Evolutionary conservation across 2,329 filamentous ascomycete genomes (phyloP).

Genomic region (Cordyceps tenuipes): DNA sequence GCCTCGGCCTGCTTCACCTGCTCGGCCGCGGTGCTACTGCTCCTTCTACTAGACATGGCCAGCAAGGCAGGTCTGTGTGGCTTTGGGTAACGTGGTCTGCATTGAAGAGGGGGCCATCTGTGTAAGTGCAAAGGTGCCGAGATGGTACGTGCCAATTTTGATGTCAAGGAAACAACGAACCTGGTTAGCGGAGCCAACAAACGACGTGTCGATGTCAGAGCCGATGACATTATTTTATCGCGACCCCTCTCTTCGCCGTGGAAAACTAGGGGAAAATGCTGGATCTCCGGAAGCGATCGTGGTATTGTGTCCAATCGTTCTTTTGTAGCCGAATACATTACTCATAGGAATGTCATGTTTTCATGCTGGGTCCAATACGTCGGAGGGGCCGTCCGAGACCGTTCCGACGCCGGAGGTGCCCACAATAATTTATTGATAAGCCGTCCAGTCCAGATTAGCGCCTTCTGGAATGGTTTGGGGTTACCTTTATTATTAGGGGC

Average conservation of each 20-base stretch:
- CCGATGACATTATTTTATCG: not conserved
- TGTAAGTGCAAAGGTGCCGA: not conserved
- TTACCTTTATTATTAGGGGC: not conserved
- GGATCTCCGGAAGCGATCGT: not conserved
- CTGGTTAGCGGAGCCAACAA: not conserved
- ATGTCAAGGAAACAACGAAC: slow-evolving; percentile 3
- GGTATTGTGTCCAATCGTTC: not conserved
- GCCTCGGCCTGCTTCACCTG: slow-evolving; percentile 12
- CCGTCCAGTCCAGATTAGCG: not conserved
- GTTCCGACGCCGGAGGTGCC: slow-evolving; percentile 6
- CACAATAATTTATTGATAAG: not conserved
- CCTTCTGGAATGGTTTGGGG: not conserved
- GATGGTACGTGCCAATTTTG: not conserved
- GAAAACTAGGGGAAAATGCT: not conserved
- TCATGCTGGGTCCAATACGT: not conserved
- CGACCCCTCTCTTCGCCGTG: not conserved
- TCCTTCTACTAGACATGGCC: not conserved
- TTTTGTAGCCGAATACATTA: slow-evolving; percentile 8
- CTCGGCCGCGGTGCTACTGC: slow-evolving; percentile 3
- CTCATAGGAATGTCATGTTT: slow-evolving; percentile 10
- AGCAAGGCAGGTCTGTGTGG: not conserved
- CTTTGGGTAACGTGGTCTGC: not conserved
- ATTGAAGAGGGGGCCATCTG: not conserved
- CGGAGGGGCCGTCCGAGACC: slow-evolving; percentile 4
- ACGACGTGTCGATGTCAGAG: not conserved